Base-by-base conservation (phyloP, 2,329 filamentous ascomycete genomes). In the Arthroderma sp. region DNA sequence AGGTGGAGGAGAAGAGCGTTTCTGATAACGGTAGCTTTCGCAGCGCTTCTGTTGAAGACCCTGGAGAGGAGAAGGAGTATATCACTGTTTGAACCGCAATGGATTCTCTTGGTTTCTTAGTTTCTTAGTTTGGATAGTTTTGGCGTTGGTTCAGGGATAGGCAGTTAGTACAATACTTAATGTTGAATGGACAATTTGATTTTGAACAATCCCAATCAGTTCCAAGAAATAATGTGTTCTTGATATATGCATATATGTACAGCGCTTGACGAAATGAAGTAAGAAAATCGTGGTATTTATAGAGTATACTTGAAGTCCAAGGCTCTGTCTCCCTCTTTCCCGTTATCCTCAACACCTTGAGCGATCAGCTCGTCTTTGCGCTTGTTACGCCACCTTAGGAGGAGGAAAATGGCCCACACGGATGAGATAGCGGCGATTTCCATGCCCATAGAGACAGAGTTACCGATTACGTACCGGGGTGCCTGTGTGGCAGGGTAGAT, bases 401-500 rank as follows among this genome's bases (percentile, higher is more conserved):
- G 38, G 15, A 59, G 45, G 52, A 54, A 62, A n/a, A 49, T 51
- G 3, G 48, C 29, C 15, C 34, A 48, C n/a, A 58, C 49, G 11
- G 6, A 34, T 37, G 51, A 40, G 3, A 43, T 48, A 11, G 59
- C 58, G 9, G 58, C 50, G 37, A 54, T 42, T 29, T 50, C 51
- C 11, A 61, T 69, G 66, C 2, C 42, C 49, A 2, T 59, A 43
- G 28, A 73, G 62, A 27, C 69, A 47, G 0, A 65, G 22, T 53
- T 66, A 59, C 1, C 58, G 48, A 1, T 1, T 60, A 65, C 46
- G 65, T 66, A 3, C 55, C 50, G 34, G 64, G 62, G 1, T 61
- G 61, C 8, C 64, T 51, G 3, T 59, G 55, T 47, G 63, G 65
- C 2, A 59, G 62, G 10, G 47, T 65, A 73, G 0, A 73, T 62